Evolutionary conservation across 2,329 filamentous ascomycete genomes (phyloP), one percentile per base, ranked within the genome.

Genomic region (Aspergillus proliferans): DNA sequence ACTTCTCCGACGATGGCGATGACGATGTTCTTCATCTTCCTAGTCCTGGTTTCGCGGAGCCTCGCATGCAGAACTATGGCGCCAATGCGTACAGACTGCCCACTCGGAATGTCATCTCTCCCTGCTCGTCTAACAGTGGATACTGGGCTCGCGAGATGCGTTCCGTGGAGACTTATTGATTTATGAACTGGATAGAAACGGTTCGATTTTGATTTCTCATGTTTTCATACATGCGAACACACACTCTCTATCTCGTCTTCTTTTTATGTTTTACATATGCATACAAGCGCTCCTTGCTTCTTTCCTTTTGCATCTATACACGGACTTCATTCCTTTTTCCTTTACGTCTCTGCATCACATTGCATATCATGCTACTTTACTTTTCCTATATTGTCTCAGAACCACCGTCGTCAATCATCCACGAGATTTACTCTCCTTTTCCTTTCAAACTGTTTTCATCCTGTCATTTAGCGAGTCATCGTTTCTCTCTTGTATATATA

Each of bases 11-110:
- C 6, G 61, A 65, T 26, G 61, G 66, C 9, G 61, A 59, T 5
- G 65, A 69, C 41, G 66, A 69, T 40, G 62, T 69, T 43, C 62
- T 68, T 39, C 61, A 67, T 4, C 58, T 69, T 8, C 66, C 66
- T 12, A 65, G 58, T 26, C 52, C 62, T 9, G 55, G 28, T 5
- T 51, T 53, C 1, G 63, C 60, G 3, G 55, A 54, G 6, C 56
- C 65, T 3, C 61, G 62, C 30, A 61, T 67, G 41, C 61, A 66
- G 24, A 60, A 59, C 10, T 57, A 63, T 21, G 57, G 58, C 21
- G 55, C 58, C 22, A 60, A 61, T 43, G 61, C 65, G 3, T 60
- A 65, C 18, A 61, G 58, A 36, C 50, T 68, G 9, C 45, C 54
- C 6, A 46, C 45, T 12, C 45, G 52, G 18, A 51, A 43, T 24